Base-by-base conservation (phyloP, 352 stramenopile species). In the Chrysophaeum taylorii region DNA sequence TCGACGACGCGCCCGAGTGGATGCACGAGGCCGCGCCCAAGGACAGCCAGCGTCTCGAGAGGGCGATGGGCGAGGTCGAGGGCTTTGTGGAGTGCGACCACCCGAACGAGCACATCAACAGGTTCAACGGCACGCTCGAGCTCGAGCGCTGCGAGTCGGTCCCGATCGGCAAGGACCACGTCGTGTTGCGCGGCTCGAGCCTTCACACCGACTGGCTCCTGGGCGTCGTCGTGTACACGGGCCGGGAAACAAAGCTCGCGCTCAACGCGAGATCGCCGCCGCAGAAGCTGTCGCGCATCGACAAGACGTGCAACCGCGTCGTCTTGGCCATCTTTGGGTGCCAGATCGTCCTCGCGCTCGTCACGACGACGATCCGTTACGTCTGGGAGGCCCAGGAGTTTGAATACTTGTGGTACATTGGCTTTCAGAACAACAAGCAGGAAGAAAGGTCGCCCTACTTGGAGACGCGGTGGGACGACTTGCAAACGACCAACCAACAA, bases 181-280 rank as follows among this genome's bases (percentile, higher is more conserved):
- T n/a, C 35, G 43, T 52, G 27, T 31, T 54, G 38, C 25, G n/a
- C 67, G 18, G 54, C 42, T 1, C 36, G 21, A 39, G 54, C 45
- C 25, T 29, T n/a, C 18, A 96, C 81, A 97, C 90, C 25, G 84
- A 94, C 41, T 97, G 91, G 83, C 84, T 93, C 12, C 80, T 95
- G 54, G 93, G 92, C 36, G 29, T 97, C 2, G 89, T 95, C 23
- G 90, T 95, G 64, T 96, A 95, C 76, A 97, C 91, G 25, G 85
- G 85, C 48, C 75, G 71, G 21, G 86, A 92, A 70, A 91, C 85
- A 1, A 92, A 92, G 71, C 71, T 92, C 7, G 79, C 85, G 14
- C 78, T 83, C 71, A 92, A 92, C 70, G 85, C 83, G n/a, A 76
- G 87, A 48, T 78, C 84, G 18, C 84, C 90, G 25, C 87, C 87